These are phyloP conservation scores for Solanum chacoense DNA, from an alignment of 305 asterid genomes.

Conservation along the genomic window DNA sequence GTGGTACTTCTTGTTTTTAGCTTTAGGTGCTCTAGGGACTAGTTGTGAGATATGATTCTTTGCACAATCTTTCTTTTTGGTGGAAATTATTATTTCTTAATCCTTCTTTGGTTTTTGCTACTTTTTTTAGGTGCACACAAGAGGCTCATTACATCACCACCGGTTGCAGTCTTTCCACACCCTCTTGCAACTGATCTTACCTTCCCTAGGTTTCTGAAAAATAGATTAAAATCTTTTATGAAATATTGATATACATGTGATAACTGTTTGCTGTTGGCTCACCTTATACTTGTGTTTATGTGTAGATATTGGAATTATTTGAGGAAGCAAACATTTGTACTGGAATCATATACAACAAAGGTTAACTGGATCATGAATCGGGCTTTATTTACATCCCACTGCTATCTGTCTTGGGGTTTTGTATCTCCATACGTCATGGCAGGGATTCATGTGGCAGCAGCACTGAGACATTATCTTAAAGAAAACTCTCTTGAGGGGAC, in stretches of 20 bases:
- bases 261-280: neutral
- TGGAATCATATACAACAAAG: conserved; percentile 81
- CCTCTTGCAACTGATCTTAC: conserved; percentile 96
- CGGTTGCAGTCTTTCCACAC: conserved; percentile 98
- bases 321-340: conserved; percentile 95
- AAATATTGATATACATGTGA: neutral
- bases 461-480: conserved; percentile 45
- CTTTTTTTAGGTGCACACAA: conserved; percentile 70
- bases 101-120: neutral
- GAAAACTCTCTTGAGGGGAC: conserved; percentile 50
- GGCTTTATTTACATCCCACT: conserved; percentile 76
- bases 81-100: neutral
- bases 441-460: conserved; percentile 66
- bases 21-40: neutral
- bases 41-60: neutral
- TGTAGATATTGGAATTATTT: conserved; percentile 96
- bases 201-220: conserved; percentile 69
- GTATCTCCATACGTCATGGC: conserved; percentile 72
- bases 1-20: neutral
- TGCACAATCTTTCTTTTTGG: neutral
- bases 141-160: conserved; percentile 92
- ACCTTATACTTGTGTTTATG: neutral
- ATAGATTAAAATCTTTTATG: neutral
- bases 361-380: conserved; percentile 94
- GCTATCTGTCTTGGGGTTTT: conserved; percentile 97